Percentiles rank a stretch among this genome's conserved stretches.
Evolutionary conservation across 805 yeast species (phyloP).

Genomic region (Saccharomycopsis amapae): DNA sequence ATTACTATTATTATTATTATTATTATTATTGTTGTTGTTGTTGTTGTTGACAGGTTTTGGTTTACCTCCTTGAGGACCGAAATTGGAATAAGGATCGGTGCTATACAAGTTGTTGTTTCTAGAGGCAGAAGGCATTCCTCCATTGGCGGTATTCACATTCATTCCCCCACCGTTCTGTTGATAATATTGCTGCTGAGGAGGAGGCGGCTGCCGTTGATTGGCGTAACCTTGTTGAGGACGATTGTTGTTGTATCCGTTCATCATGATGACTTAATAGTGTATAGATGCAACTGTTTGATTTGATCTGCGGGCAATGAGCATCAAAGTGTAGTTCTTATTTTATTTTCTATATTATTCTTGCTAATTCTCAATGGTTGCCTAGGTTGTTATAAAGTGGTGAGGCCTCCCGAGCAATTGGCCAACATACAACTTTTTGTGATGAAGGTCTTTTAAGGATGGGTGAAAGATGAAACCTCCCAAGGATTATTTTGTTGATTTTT

Average conservation of each 20-base stretch:
- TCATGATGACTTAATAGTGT: not conserved
- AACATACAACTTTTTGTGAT: too few relatives aligned
- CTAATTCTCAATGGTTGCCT: too few relatives aligned
- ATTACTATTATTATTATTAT: too few relatives aligned
- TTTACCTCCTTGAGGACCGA: not conserved
- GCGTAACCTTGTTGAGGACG: not conserved
- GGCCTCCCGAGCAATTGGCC: too few relatives aligned
- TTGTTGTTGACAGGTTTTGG: too few relatives aligned
- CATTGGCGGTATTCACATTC: not conserved
- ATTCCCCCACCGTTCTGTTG: not conserved
- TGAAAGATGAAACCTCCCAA: too few relatives aligned
- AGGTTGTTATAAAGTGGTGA: too few relatives aligned
- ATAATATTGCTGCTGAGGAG: not conserved
- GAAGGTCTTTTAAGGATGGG: too few relatives aligned
- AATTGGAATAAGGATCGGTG: conserved; percentile 3
- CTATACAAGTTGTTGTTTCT: not conserved
- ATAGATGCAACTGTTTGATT: not conserved
- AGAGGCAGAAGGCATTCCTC: conserved; percentile 5
- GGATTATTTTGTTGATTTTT: too few relatives aligned
- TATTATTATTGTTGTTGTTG: too few relatives aligned
- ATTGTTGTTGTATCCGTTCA: conserved; percentile 1
- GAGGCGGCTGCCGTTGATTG: not conserved
- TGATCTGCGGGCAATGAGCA: not conserved
- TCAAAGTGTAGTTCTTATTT: too few relatives aligned
- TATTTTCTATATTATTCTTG: too few relatives aligned